These are phyloP conservation scores for Pleurotus citrinopileatus DNA, from an alignment of 768 basidiomycete species.

Conservation along the genomic window DNA sequence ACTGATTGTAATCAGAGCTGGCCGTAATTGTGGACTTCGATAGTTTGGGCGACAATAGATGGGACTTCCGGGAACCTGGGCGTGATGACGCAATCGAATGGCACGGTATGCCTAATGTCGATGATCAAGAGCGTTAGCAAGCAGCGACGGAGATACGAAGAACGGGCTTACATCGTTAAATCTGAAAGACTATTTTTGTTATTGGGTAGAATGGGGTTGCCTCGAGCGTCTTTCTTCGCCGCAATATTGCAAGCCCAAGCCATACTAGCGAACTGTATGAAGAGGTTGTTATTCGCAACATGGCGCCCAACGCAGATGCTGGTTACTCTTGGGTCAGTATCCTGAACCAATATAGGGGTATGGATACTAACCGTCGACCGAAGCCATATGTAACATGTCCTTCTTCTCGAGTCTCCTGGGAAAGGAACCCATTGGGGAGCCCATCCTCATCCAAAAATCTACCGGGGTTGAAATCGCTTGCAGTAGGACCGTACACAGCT, in stretches of 20 bases:
- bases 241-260: slow-evolving; percentile 33
- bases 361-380: slow-evolving; percentile 19
- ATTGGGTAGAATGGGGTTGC: slow-evolving; percentile 19
- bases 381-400: slow-evolving; percentile 31
- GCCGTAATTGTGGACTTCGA: slow-evolving; percentile 5
- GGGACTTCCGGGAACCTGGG: slow-evolving; percentile 10
- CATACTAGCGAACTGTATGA: slow-evolving; percentile 31
- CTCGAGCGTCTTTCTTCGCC: slow-evolving; percentile 17
- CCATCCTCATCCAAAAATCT: slow-evolving; percentile 32
- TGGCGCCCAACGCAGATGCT: slow-evolving; percentile 36
- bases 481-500: slow-evolving; percentile 36
- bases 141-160: neutral
- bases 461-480: slow-evolving; percentile 46
- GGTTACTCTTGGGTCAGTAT: neutral
- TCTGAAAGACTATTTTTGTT: slow-evolving; percentile 1
- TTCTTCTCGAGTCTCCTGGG: slow-evolving; percentile 24
- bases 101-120: slow-evolving; percentile 8
- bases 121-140: neutral
- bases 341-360: neutral
- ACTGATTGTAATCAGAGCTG: neutral
- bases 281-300: slow-evolving; percentile 31
- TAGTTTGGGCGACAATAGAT: slow-evolving; percentile 5
- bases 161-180: neutral
- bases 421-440: slow-evolving; percentile 1
- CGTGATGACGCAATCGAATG: slow-evolving; percentile 9